These are phyloP conservation scores for Penicillium tannophilum DNA, from an alignment of 495 filamentous ascomycete species.

Conservation along the genomic window DNA sequence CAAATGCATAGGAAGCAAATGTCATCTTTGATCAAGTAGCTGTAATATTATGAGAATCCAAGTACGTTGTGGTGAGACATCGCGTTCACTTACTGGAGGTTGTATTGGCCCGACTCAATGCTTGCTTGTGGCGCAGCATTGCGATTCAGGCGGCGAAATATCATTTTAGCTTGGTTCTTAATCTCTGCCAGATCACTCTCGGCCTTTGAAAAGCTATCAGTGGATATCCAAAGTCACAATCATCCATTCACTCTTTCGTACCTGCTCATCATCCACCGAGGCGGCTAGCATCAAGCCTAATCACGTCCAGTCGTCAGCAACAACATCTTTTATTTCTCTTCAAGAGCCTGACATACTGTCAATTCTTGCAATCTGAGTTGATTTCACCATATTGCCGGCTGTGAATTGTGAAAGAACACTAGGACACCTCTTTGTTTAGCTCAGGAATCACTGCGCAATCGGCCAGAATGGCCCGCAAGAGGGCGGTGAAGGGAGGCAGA, in stretches of 20 bases:
- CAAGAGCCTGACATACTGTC: slow-evolving; percentile 64
- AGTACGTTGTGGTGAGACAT: slow-evolving; percentile 3
- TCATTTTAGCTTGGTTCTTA: slow-evolving; percentile 87
- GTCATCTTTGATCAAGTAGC: slow-evolving; percentile 81
- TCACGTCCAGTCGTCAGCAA: slow-evolving; percentile 31
- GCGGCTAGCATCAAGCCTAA: slow-evolving; percentile 91
- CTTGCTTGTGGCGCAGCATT: slow-evolving; percentile 87
- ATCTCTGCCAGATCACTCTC: slow-evolving; percentile 82
- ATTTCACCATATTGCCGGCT: slow-evolving; percentile 75
- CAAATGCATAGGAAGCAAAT: slow-evolving; percentile 91
- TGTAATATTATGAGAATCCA: slow-evolving; percentile 31
- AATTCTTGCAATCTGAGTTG: slow-evolving; percentile 89
- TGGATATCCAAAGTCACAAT: background rate
- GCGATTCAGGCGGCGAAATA: slow-evolving; percentile 81
- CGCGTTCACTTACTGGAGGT: slow-evolving; percentile 69
- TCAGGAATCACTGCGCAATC: slow-evolving; percentile 11
- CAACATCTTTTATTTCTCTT: background rate
- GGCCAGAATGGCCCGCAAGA: slow-evolving; percentile 38
- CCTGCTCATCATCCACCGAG: slow-evolving; percentile 89
- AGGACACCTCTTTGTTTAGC: slow-evolving; percentile 19
- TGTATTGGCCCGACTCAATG: slow-evolving; percentile 86
- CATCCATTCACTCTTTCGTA: slow-evolving; percentile 27
- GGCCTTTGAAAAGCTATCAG: slow-evolving; percentile 43
- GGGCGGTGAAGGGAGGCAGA: slow-evolving; percentile 44
- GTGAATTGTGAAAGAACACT: background rate